Evolutionary conservation across 2,329 filamentous ascomycete species (phyloP).

Genomic region (Aspergillus fumigatus): DNA sequence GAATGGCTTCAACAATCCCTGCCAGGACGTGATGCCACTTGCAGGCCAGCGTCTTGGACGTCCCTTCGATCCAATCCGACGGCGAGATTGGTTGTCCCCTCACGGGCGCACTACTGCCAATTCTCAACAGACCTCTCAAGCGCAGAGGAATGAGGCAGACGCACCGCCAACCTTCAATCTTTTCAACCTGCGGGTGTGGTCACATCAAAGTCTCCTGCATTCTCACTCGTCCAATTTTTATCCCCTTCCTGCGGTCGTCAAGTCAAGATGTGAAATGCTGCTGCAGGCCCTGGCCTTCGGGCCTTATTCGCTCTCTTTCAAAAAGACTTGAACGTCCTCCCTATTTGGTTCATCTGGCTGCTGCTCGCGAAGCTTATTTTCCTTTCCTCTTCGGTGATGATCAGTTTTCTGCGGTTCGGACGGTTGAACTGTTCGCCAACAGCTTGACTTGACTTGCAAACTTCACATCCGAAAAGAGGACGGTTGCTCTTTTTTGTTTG

Average conservation of each 20-base stretch:
- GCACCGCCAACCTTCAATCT: neutral
- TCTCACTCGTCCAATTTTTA: conserved; percentile 23
- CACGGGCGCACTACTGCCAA: conserved; percentile 4
- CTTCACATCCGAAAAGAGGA: neutral
- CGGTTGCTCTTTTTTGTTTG: neutral
- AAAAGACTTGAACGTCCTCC: conserved; percentile 27
- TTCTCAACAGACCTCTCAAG: conserved; percentile 1
- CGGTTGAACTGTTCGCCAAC: neutral
- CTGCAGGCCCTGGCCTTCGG: conserved; percentile 11
- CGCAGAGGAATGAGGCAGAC: neutral
- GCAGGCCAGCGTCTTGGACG: conserved; percentile 21
- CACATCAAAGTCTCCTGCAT: conserved; percentile 24
- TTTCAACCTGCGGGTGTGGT: conserved; percentile 24
- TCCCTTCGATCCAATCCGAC: conserved; percentile 4
- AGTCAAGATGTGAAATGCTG: conserved; percentile 7
- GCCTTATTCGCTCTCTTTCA: conserved; percentile 22
- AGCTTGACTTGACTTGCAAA: conserved; percentile 1
- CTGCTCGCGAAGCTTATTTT: conserved; percentile 18
- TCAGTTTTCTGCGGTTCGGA: conserved; percentile 5
- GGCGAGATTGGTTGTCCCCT: neutral
- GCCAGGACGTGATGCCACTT: conserved; percentile 28
- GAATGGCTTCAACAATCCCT: neutral
- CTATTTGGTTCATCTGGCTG: conserved; percentile 9
- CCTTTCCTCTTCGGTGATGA: conserved; percentile 9
- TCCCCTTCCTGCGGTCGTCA: conserved; percentile 8